These are phyloP conservation scores for Camelina laxa DNA, from an alignment of 345 rosid species.

Conservation along the genomic window DNA sequence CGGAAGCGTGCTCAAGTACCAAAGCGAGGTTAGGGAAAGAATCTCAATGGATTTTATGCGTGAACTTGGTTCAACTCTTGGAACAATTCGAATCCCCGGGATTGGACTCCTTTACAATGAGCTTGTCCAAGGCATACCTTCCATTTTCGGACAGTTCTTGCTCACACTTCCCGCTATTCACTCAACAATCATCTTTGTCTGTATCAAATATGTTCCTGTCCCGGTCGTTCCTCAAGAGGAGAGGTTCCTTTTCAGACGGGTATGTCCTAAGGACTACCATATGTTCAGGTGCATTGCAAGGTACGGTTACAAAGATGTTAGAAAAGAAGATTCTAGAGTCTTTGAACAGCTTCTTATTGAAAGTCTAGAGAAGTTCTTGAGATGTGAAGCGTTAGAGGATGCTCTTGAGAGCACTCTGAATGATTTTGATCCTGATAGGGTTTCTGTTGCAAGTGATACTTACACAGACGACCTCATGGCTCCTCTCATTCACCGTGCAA, in stretches of 20 bases:
- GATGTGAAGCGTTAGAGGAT: slow-evolving; percentile 76
- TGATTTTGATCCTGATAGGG: slow-evolving; percentile 53
- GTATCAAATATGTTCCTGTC: slow-evolving; percentile 93
- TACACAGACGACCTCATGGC: slow-evolving; percentile 55
- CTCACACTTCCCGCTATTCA: slow-evolving; percentile 90
- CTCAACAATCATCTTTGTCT: slow-evolving; percentile 82
- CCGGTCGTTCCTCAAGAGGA: slow-evolving; percentile 93
- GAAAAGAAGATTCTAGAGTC: slow-evolving; percentile 80
- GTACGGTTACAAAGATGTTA: slow-evolving; percentile 87
- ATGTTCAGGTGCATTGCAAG: slow-evolving; percentile 89
- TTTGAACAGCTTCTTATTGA: slow-evolving; percentile 85
- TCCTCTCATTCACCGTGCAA: slow-evolving; percentile 57
- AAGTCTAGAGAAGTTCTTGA: slow-evolving; percentile 82
- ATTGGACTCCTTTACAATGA: slow-evolving; percentile 86
- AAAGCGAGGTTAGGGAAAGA: slow-evolving; percentile 85
- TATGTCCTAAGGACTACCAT: slow-evolving; percentile 93
- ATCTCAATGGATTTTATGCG: slow-evolving; percentile 86
- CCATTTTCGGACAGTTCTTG: slow-evolving; percentile 85
- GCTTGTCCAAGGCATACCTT: slow-evolving; percentile 91
- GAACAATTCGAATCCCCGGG: slow-evolving; percentile 85
- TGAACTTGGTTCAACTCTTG: slow-evolving; percentile 85
- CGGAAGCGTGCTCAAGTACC: slow-evolving; percentile 93
- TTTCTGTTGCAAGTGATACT: slow-evolving; percentile 47
- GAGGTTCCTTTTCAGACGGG: slow-evolving; percentile 84
- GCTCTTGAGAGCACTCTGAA: slow-evolving; percentile 67